Evolutionary conservation across 2,329 filamentous ascomycete genomes (phyloP).

Genomic region (Gnomoniopsis smithogilvyi): DNA sequence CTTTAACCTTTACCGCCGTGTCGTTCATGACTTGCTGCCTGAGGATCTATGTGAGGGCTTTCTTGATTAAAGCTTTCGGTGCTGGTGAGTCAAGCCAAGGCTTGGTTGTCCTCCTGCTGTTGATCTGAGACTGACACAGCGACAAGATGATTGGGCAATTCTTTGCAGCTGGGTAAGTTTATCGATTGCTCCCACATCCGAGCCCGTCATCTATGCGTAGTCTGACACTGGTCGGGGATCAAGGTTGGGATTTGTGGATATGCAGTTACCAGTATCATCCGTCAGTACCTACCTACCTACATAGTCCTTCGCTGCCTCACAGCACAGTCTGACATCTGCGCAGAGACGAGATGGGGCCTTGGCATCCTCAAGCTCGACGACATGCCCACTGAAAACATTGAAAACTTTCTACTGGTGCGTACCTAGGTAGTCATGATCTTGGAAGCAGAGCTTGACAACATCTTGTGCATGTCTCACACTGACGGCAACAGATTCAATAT

Average conservation of each 20-base stretch:
- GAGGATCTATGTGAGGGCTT: neutral
- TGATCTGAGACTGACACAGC: neutral
- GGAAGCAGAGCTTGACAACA: too few species aligned
- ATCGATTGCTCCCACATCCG: neutral
- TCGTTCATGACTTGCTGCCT: neutral
- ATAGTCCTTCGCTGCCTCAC: neutral
- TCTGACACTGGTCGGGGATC: neutral
- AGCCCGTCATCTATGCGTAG: too few species aligned
- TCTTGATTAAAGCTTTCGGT: neutral
- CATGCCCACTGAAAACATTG: neutral
- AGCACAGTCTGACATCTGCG: neutral
- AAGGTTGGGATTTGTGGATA: slow-evolving; percentile 5
- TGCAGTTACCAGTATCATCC: neutral
- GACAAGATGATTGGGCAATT: neutral
- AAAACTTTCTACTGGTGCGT: neutral
- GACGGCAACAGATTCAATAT: neutral
- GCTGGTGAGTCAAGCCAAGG: neutral
- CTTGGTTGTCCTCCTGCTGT: neutral
- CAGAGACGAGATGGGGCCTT: slow-evolving; percentile 5
- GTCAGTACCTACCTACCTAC: too few species aligned
- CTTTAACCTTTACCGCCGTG: neutral
- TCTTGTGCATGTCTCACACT: neutral
- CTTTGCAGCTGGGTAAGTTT: neutral
- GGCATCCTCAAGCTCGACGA: neutral
- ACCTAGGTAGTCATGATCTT: neutral